These are phyloP conservation scores for Solanum ossicruentum DNA, from an alignment of 257 asterid species.

Conservation along the genomic window DNA sequence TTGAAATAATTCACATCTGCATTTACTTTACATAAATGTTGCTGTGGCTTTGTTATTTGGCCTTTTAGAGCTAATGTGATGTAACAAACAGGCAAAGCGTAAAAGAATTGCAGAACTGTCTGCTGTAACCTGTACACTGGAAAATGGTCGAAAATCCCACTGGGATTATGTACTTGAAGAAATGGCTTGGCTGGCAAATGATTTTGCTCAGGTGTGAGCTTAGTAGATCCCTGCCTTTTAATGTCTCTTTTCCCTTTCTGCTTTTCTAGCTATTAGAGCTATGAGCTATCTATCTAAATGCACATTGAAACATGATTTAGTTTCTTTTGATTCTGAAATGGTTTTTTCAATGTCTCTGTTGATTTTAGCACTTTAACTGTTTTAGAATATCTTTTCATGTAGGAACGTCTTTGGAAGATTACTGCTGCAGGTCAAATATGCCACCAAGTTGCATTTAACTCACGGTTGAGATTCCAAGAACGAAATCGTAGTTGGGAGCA, in stretches of 20 bases:
- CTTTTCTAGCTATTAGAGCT: not conserved
- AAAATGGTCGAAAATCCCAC: conserved; percentile 44
- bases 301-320: not conserved
- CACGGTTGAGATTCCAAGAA: conserved; percentile 38
- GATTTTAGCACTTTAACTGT: not conserved
- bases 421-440: conserved; percentile 62
- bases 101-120: conserved; percentile 65
- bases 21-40: not conserved
- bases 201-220: conserved; percentile 84
- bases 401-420: conserved; percentile 93
- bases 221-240: not conserved
- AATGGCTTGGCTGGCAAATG: conserved; percentile 97
- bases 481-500: conserved; percentile 28
- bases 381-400: conserved; percentile 3
- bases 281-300: not conserved
- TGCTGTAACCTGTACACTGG: conserved; percentile 22
- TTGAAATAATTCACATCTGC: not conserved
- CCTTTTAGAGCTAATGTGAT: conserved; percentile 26
- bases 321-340: not conserved
- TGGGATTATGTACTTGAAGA: conserved; percentile 97
- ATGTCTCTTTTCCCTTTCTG: not conserved
- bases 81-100: conserved; percentile 65
- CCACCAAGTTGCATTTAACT: conserved; percentile 42
- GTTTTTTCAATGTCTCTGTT: not conserved
- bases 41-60: conserved; percentile 8